These are phyloP conservation scores for Ceratocystis cacaofunesta DNA, from an alignment of 2,329 filamentous ascomycete species.

Conservation along the genomic window DNA sequence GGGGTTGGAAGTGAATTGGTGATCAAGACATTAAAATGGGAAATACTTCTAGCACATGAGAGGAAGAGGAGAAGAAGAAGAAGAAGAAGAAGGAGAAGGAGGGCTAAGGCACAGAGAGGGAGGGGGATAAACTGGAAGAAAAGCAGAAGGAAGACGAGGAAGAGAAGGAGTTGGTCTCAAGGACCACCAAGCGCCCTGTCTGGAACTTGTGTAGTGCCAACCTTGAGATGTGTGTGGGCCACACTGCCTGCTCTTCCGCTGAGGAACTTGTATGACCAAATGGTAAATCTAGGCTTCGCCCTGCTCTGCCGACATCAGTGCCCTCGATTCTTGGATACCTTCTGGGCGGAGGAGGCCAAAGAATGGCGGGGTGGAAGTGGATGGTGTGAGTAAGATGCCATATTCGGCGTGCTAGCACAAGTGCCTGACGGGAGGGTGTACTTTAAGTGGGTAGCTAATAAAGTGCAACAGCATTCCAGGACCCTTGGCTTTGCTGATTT, in stretches of 20 bases:
- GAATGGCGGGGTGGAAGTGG: background rate
- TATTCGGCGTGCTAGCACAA: background rate
- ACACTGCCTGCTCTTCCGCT: background rate
- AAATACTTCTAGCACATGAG: background rate
- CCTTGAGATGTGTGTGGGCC: background rate
- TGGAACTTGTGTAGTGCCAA: conserved; percentile 6
- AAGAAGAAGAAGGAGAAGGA: background rate
- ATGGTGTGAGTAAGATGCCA: background rate
- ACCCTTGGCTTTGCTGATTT: background rate
- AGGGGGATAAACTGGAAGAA: background rate
- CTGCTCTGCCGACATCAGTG: background rate
- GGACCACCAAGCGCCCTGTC: background rate
- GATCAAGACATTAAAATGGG: background rate
- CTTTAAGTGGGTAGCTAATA: background rate
- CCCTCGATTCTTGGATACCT: background rate
- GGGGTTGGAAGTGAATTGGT: background rate
- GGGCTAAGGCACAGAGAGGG: background rate
- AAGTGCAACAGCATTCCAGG: background rate
- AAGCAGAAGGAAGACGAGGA: background rate
- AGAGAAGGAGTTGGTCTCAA: background rate
- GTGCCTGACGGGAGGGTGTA: background rate
- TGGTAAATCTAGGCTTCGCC: background rate
- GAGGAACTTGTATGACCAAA: background rate
- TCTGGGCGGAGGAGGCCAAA: background rate
- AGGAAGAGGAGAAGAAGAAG: background rate